Percentiles rank a stretch among this genome's conserved stretches.
phyloP scores from a whole-genome alignment of 2,329 filamentous ascomycete genomes.

The Aspergillus arachidicola region DNA sequence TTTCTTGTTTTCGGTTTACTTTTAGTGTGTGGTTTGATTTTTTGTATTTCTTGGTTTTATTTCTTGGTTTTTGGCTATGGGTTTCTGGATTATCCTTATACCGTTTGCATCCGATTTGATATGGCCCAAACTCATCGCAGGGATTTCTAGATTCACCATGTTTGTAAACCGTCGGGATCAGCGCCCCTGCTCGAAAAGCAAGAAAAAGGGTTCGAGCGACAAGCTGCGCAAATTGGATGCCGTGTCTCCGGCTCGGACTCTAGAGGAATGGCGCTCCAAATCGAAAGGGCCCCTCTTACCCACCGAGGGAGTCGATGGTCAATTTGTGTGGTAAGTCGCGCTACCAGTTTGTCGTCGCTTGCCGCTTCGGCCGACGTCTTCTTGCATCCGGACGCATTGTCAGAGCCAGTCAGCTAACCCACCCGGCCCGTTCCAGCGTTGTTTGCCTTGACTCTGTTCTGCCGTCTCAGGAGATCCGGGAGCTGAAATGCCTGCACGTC shows the following conservation, averaged over 20 bases:
- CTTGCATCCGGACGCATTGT: neutral
- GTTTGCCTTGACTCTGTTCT: slow-evolving; percentile 43
- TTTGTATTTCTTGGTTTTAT: neutral
- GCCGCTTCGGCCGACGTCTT: neutral
- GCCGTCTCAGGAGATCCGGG: slow-evolving; percentile 38
- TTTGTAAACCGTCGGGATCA: slow-evolving; percentile 37
- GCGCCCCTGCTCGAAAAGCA: slow-evolving; percentile 21
- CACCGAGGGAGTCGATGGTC: slow-evolving; percentile 35
- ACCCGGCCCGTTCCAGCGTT: slow-evolving; percentile 25
- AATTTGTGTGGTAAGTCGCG: slow-evolving; percentile 39
- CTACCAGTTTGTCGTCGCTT: neutral
- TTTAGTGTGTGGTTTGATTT: neutral
- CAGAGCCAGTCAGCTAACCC: slow-evolving; percentile 6
- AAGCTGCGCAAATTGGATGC: slow-evolving; percentile 39
- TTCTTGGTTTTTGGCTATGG: neutral
- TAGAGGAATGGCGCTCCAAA: slow-evolving; percentile 42
- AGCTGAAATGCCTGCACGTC: slow-evolving; percentile 42
- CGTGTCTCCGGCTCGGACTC: slow-evolving; percentile 37
- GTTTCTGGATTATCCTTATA: neutral
- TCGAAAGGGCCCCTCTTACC: slow-evolving; percentile 36
- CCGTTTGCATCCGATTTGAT: neutral
- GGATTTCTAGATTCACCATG: slow-evolving; percentile 31
- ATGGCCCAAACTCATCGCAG: neutral
- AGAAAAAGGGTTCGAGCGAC: slow-evolving; percentile 28
- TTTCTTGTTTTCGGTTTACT: neutral